Base-by-base conservation (phyloP, 169 alveolate genomes). In the Plasmodium malariae region DNA sequence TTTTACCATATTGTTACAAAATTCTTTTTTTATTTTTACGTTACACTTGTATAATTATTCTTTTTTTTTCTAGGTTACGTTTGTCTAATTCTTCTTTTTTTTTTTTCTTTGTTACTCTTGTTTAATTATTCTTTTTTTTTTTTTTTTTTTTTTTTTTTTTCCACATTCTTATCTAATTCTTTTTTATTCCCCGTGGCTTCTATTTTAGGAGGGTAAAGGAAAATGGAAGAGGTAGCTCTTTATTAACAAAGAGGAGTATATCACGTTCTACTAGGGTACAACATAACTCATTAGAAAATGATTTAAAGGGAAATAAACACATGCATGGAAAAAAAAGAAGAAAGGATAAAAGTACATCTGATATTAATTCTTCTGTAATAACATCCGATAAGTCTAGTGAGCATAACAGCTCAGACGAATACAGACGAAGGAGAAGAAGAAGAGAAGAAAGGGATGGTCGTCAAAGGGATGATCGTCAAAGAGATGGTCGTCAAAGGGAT, bases 371-470 rank as follows among this genome's bases (percentile, higher is more conserved):
- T 7, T 80, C 78, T 0, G 36, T 12, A 14, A 24, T n/a, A 1
- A 40, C 73, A 0, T 32, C 74, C 17, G 55, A 21, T 9, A 51
- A 49, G 19, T 2, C 30, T 17, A 80, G 17, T 80, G 83, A 80
- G 2, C n/a, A 45, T n/a, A 14, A 24, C 21, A 49, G 72, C 24
- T 49, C 70, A 6, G 83, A 80, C 34, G 90, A 80, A 43, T 30
- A 37, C 19, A 59, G 71, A 45, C 24, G 83, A 62, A 48, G 72
- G 63, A 54, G 28, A n/a, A 55, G 34, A 14, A 30, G 48, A 3
- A 48, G 72, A 43, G 85, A 48, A 57, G 19, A 32, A 9, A 30
- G 65, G 34, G 85, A 68, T 1, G 37, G 68, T 4, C 34, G 40
- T 9, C 3, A 34, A 12, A 37, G 76, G 17, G 62, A 11, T 6